Evolutionary conservation across 176 grass and related monocot species (phyloP), one percentile per base, ranked within the genome.

Genomic region (Paspalum notatum): DNA sequence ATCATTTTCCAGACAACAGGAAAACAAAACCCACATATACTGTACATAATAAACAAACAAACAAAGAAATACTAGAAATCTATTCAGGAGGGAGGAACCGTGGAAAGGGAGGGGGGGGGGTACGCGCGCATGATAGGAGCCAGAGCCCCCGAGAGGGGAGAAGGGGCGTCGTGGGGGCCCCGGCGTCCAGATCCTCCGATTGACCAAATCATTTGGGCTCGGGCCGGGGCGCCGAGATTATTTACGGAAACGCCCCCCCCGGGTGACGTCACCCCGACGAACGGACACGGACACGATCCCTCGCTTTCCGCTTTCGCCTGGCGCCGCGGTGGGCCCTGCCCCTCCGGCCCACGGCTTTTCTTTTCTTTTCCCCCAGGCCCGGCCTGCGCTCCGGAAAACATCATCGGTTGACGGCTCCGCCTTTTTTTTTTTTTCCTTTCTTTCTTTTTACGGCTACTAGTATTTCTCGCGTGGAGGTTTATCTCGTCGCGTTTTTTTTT

Each of bases 141-240:
- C 54, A 60, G 40, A 39, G n/a, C n/a, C n/a, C 15, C 37, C 9
- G 53, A 18, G 25, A 11, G 68, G 13, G 43, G 74, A 54, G 21
- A 46, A 56, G 48, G 5, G 21, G 24, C n/a, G 63, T 47, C 4
- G 11, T 3, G 67, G 38, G 81, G 81, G 82, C 76, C 87, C 82
- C 22, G 11, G 13, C 1, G 87, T 80, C 54, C 87, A 89, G 82
- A 89, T 89, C n/a, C n/a, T n/a, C 82, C 70, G 87, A 89, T 89
- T 84, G 76, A 80, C 82, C 87, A 80, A 85, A 89, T 84, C 82
- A 85, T 89, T 85, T 80, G 82, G 7, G 8, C 0, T 14, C 24
- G 59, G 25, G 59, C 1, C 32, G 32, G 24, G 15, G 25, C 1
- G 0, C 2, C 1, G 17, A 5, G 76, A 25, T 78, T n/a, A n/a